phyloP scores from a whole-genome alignment of 1,284 basidiomycete genomes.

The Volvariella surrecta region DNA sequence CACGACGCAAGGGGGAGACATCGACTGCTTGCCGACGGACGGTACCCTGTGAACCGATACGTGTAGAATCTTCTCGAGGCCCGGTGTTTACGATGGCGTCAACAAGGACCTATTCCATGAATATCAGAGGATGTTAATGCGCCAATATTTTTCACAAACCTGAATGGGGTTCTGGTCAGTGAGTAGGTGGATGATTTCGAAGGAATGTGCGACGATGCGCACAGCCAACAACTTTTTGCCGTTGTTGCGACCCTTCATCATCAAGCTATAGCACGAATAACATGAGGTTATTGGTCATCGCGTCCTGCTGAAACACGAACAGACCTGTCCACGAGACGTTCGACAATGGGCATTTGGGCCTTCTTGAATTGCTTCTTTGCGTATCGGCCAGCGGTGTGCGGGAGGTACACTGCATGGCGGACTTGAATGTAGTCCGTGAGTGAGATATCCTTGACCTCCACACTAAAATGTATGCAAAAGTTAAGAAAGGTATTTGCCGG shows the following conservation, averaged over 20 bases:
- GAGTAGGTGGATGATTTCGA: conserved; percentile 99
- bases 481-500: conserved; percentile 4
- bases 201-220: conserved; percentile 98
- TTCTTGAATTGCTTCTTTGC: conserved; percentile 99
- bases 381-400: conserved; percentile 99
- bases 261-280: conserved; percentile 59
- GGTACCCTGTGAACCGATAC: conserved; percentile 99
- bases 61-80: conserved; percentile 99
- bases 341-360: conserved; percentile 99
- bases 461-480: conserved; percentile 39
- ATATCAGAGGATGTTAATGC: background rate
- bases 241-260: conserved; percentile 99
- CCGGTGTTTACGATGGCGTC: conserved; percentile 99
- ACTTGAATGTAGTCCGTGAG: conserved; percentile 99
- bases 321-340: conserved; percentile 96
- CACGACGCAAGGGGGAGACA: conserved; percentile 95
- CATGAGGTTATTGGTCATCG: no score
- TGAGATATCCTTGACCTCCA: conserved; percentile 99
- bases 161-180: conserved; percentile 99
- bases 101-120: conserved; percentile 1
- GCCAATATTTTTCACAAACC: conserved; percentile 31
- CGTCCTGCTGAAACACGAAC: conserved; percentile 16
- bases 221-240: conserved; percentile 99
- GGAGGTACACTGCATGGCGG: conserved; percentile 95
- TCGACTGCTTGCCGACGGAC: conserved; percentile 99